A percentile compares a stretch with the other conserved stretches of the same genome.
phyloP scores from a whole-genome alignment of 192 early-diverging fungal genomes.

The Backusella sp. region DNA sequence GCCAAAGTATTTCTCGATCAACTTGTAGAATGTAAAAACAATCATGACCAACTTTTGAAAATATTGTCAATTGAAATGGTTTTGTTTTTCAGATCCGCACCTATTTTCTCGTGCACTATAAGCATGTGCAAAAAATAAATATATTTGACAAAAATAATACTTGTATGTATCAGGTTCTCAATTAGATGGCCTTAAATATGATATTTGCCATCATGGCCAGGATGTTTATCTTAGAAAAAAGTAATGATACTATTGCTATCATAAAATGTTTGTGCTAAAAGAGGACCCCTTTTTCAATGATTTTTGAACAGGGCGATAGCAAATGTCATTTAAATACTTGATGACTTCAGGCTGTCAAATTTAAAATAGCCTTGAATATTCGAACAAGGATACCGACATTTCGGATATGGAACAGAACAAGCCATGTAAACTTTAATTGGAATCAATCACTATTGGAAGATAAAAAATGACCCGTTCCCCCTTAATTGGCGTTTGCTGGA shows the following conservation, averaged over 20 bases:
- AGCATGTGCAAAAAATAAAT: neutral
- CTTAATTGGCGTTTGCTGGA: neutral
- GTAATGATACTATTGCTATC: neutral
- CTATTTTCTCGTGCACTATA: neutral
- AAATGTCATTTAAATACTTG: neutral
- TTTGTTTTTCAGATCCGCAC: neutral
- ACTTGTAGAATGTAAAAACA: neutral
- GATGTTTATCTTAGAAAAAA: neutral
- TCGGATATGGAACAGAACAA: neutral
- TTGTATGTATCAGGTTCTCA: neutral
- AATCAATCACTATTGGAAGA: neutral
- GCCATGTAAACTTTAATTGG: neutral
- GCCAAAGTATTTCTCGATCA: neutral
- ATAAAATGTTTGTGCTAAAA: neutral
- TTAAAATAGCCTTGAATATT: neutral
- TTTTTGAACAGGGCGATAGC: neutral
- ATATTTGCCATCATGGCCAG: neutral
- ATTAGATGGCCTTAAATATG: neutral
- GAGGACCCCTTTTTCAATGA: too few species aligned
- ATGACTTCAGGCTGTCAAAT: neutral
- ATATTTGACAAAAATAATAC: neutral
- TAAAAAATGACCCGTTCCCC: neutral
- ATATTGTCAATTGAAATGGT: neutral
- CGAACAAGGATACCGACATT: neutral
- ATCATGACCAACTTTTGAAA: neutral